These are phyloP conservation scores for Oryza meyeriana DNA, from an alignment of 176 grass and related monocot species.

Conservation along the genomic window DNA sequence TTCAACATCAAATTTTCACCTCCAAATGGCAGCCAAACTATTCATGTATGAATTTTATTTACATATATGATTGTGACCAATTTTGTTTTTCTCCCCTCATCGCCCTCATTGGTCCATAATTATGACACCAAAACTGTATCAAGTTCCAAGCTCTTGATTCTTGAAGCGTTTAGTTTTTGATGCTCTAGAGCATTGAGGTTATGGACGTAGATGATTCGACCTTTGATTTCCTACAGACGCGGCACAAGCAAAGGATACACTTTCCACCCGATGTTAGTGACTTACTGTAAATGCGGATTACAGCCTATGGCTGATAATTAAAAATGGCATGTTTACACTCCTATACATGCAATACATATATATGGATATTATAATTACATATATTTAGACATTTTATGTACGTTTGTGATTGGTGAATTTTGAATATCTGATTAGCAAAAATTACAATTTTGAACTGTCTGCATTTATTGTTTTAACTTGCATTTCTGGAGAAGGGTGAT, in stretches of 20 bases:
- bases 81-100: neutral
- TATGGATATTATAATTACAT: constrained; percentile 8
- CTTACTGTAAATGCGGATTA: neutral
- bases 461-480: neutral
- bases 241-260: neutral
- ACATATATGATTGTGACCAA: neutral
- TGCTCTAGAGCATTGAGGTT: neutral
- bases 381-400: neutral
- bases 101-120: neutral
- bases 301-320: neutral
- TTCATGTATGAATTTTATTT: constrained; percentile 68
- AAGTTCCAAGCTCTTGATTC: neutral
- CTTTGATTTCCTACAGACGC: neutral
- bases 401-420: neutral
- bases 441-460: constrained; percentile 8
- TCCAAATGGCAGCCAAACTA: constrained; percentile 77
- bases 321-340: constrained; percentile 17
- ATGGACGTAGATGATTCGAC: neutral
- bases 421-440: neutral
- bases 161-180: neutral
- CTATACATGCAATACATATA: neutral
- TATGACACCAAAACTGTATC: neutral
- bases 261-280: neutral
- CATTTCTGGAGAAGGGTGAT: neutral
- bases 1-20: constrained; percentile 77